Evolutionary conservation across 1,139 yeast genomes (phyloP), one percentile per base, ranked within the genome.

Genomic region (Yamadazyma triangularis): DNA sequence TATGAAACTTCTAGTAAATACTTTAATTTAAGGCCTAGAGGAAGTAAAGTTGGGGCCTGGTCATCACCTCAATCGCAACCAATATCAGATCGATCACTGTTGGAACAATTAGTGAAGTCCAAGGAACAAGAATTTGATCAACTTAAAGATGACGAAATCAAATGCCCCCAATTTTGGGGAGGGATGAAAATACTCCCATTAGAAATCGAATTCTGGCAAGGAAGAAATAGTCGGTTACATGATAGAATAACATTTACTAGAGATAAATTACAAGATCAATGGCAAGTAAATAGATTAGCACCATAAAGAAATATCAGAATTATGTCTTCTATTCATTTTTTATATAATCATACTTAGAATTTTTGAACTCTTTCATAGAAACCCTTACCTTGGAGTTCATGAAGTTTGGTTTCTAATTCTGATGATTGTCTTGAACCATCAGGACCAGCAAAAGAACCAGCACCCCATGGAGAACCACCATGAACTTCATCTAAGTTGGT

Each of bases 201-300:
- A 33, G 95, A 87, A 51, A 74, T 91, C 45, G 98, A 91, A 60
- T 91, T 91, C 52, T 91, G 97, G 96, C 97, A 91, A 60, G 98
- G 98, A 12, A 77, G 98, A 40, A 71, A 76, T 37, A 83, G 86
- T 50, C 74, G 99, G 55, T 68, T 89, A 35, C 98, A 91, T 56
- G 99, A 91, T 58, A 73, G 98, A 48, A 67, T 88, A 35, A 74
- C 79, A n/a, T 91, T 72, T 57, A 71, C 73, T 41, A 70, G 93
- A 50, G 77, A 73, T 8, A 45, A 43, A 7, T 48, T 60, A 12
- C 20, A 18, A 18, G 70, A 63, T 14, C 57, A 65, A 23, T 89
- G 95, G 95, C 58, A 65, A 26, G 49, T 81, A 15, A 60, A 66
- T 26, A 74, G 96, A 58, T 60, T 88, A 28, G 87, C 95, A 4